Evolutionary conservation across 768 basidiomycete species (phyloP), one percentile per base, ranked within the genome.

Genomic region (Candolleomyces eurysporus): DNA sequence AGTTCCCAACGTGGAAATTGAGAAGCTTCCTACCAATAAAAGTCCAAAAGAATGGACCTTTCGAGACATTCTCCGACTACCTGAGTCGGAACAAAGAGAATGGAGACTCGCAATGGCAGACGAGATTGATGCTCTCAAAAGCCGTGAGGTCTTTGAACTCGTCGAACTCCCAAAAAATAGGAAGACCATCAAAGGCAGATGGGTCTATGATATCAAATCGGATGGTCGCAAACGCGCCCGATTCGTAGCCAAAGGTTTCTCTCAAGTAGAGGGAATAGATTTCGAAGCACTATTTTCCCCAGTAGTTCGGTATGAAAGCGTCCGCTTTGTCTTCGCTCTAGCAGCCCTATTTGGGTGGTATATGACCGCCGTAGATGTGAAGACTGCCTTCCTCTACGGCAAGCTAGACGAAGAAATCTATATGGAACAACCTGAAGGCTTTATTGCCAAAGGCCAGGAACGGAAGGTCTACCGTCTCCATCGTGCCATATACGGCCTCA

Each of bases 321-420:
- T 54, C 10, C 40, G 40, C 4, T 8, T 48, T 31, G 26, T 60
- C 11, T 40, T 59, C 3, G 61, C 39, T 14, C 16, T 60, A 7
- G 16, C 51, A 13, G 51, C 59, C 9, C 30, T 60, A 21, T 19
- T 73, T 10, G 63, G 72, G 30, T 75, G 75, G 61, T 67, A 80
- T 5, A 48, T 83, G 5, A 64, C 78, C 19, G 72, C 68, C 50
- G 66, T 82, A 10, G 78, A 85, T 63, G 72, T 84, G n/a, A 78
- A 72, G 58, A 67, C 65, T 26, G 70, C 77, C 8, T 78, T 73
- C 61, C 62, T 78, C 30, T 67, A 76, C 62, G 69, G 73, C 0
- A 22, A 61, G 51, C 43, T 76, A 0, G 58, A 69, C 1, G 71
- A 79, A 31, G 64, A 67, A 13, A 77, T 81, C 2, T 80, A 74